These are phyloP conservation scores for Mucor piriformis DNA, from an alignment of 371 early-diverging fungal genomes.

Conservation along the genomic window DNA sequence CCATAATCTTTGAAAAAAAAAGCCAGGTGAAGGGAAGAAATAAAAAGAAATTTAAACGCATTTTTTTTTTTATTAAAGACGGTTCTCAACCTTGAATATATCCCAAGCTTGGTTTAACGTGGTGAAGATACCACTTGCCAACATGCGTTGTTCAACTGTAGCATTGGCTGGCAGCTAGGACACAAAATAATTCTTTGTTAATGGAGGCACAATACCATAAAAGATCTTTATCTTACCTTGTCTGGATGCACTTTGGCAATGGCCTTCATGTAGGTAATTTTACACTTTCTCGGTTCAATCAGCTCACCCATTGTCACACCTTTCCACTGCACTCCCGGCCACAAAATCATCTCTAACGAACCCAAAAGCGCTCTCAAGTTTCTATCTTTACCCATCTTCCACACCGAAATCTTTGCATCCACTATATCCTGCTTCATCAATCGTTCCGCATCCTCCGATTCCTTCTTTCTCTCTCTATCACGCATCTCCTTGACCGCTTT, in stretches of 20 bases:
- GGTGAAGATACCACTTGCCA: constrained; percentile 89
- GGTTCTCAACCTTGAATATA: constrained; percentile 51
- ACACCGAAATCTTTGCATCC: constrained; percentile 66
- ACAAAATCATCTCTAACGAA: constrained; percentile 80
- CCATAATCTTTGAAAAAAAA: too few species aligned
- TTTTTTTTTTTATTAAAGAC: constrained; percentile 27
- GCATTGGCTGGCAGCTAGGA: constrained; percentile 55
- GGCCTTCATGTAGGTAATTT: constrained; percentile 90
- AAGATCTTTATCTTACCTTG: constrained; percentile 61
- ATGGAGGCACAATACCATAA: too few species aligned
- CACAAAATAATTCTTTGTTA: background rate
- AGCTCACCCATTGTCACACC: constrained; percentile 81
- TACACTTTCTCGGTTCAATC: constrained; percentile 84
- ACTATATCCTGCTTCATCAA: constrained; percentile 79
- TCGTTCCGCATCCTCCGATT: constrained; percentile 78
- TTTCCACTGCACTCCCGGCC: constrained; percentile 78
- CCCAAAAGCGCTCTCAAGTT: constrained; percentile 90
- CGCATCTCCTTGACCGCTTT: constrained; percentile 74
- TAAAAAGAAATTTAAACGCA: too few species aligned
- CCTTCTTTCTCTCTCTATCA: constrained; percentile 67
- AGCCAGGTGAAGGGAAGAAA: too few species aligned
- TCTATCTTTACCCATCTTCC: constrained; percentile 87
- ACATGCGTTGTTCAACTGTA: constrained; percentile 80
- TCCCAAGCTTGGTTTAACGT: constrained; percentile 96
- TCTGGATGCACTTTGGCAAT: constrained; percentile 95